A percentile compares a stretch with the other conserved stretches of the same genome.
phyloP scores from a whole-genome alignment of 768 basidiomycete species.

The Mycena vitilis region DNA sequence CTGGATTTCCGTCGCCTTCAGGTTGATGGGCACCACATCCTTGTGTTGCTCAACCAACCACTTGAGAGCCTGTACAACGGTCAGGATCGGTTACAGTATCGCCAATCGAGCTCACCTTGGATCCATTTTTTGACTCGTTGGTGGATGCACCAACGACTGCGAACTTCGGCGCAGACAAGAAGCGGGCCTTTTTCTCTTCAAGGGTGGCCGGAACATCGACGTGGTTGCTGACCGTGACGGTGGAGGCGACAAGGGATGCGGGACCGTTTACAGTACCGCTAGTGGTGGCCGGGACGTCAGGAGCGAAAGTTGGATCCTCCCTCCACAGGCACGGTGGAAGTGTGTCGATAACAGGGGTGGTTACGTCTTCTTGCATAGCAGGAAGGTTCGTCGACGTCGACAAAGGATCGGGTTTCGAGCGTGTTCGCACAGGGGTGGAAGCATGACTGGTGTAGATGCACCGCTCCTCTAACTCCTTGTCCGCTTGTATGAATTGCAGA shows the following conservation, averaged over 20 bases:
- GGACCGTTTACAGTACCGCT: too few species aligned
- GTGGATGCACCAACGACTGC: constrained; percentile 71
- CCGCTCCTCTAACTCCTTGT: constrained; percentile 1
- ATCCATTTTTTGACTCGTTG: constrained; percentile 54
- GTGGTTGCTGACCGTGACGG: not conserved
- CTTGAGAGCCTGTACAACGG: constrained; percentile 54
- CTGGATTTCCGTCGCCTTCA: constrained; percentile 56
- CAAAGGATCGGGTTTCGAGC: not conserved
- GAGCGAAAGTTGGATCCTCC: not conserved
- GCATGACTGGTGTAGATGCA: constrained; percentile 8
- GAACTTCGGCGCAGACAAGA: constrained; percentile 58
- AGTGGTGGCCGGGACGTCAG: too few species aligned
- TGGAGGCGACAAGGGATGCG: too few species aligned
- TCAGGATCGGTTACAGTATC: not conserved
- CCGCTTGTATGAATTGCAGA: constrained; percentile 24
- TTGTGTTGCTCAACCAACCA: constrained; percentile 62
- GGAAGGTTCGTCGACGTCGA: constrained; percentile 4
- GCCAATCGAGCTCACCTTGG: constrained; percentile 1
- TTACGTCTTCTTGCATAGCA: not conserved
- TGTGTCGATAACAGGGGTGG: not conserved
- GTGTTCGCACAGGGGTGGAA: not conserved
- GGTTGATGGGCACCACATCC: constrained; percentile 64
- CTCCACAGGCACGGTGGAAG: not conserved
- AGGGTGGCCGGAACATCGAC: constrained; percentile 5
- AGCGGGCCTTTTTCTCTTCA: constrained; percentile 36